A percentile compares a stretch with the other conserved stretches of the same genome.
Evolutionary conservation across 805 yeast genomes (phyloP).

Genomic region (Yarrowia keelungensis): DNA sequence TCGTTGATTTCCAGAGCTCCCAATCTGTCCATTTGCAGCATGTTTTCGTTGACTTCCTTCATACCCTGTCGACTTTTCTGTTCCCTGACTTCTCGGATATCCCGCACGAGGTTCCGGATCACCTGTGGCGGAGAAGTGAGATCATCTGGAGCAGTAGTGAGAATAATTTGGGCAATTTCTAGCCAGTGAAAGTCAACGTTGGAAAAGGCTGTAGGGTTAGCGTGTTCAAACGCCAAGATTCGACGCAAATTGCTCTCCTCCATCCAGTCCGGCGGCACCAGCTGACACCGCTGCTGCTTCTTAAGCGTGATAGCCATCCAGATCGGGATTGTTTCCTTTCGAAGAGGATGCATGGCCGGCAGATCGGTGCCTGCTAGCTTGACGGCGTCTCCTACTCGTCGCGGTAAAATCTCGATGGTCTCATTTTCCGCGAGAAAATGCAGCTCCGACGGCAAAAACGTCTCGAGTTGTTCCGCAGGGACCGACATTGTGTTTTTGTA

Average conservation of each 20-base stretch:
- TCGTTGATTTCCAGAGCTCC: constrained; percentile 88
- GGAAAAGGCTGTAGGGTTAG: constrained; percentile 65
- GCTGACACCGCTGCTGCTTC: constrained; percentile 83
- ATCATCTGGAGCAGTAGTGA: constrained; percentile 79
- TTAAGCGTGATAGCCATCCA: constrained; percentile 89
- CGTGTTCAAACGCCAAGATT: constrained; percentile 70
- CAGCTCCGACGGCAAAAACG: constrained; percentile 77
- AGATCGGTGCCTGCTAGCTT: constrained; percentile 60
- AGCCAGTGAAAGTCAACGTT: constrained; percentile 74
- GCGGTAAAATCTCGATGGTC: constrained; percentile 73
- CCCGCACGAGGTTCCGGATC: constrained; percentile 75
- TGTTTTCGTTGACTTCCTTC: constrained; percentile 76
- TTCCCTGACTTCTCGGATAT: constrained; percentile 80
- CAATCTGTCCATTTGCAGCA: constrained; percentile 81
- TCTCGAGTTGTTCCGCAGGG: constrained; percentile 60
- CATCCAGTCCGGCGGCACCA: constrained; percentile 88
- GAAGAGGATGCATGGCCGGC: constrained; percentile 70
- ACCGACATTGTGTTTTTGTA: constrained; percentile 60
- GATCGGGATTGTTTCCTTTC: constrained; percentile 72
- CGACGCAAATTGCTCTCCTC: constrained; percentile 59
- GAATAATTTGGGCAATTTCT: constrained; percentile 73
- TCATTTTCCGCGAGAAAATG: constrained; percentile 87
- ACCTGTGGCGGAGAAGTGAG: constrained; percentile 73
- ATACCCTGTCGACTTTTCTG: constrained; percentile 84
- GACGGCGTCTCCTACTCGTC: constrained; percentile 70